A percentile compares a stretch with the other conserved stretches of the same genome.
Conservation (phyloP, 176 grass and related monocot genomes). For the Dactylis glomerata region DNA sequence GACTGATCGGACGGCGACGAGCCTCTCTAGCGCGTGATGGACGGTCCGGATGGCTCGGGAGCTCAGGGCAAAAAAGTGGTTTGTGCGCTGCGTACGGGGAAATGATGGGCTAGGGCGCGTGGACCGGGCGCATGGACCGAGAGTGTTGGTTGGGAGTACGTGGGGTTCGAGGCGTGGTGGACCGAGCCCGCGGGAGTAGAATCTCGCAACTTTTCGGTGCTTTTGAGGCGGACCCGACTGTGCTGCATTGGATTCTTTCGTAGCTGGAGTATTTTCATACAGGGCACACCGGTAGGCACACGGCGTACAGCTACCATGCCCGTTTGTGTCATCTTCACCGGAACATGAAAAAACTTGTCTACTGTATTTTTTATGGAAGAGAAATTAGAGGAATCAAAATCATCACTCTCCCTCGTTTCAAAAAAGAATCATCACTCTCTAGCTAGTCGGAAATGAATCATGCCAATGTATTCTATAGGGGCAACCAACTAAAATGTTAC, state of each 20-base stretch:
- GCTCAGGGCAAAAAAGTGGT: background rate
- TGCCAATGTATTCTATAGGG: too few relatives aligned
- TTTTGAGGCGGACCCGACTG: slow-evolving; percentile 31
- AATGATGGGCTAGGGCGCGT: background rate
- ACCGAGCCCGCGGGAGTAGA: background rate
- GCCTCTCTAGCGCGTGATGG: background rate
- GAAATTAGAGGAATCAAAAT: background rate
- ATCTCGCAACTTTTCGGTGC: slow-evolving; percentile 11
- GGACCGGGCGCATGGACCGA: slow-evolving; percentile 32
- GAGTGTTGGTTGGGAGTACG: slow-evolving; percentile 11
- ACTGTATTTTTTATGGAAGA: background rate
- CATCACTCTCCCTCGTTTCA: background rate
- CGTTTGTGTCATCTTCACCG: background rate
- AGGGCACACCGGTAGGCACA: background rate
- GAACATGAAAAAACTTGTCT: background rate
- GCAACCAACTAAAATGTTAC: too few relatives aligned
- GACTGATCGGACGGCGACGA: slow-evolving; percentile 33
- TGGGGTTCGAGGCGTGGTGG: slow-evolving; percentile 30
- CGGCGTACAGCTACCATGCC: background rate
- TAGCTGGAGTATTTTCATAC: background rate
- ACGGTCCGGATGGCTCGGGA: slow-evolving; percentile 4
- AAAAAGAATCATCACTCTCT: background rate
- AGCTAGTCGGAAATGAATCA: background rate
- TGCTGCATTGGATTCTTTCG: slow-evolving; percentile 5
- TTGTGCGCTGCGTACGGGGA: background rate